Conservation (phyloP, 768 basidiomycete species). For the Clavulina sp. region DNA sequence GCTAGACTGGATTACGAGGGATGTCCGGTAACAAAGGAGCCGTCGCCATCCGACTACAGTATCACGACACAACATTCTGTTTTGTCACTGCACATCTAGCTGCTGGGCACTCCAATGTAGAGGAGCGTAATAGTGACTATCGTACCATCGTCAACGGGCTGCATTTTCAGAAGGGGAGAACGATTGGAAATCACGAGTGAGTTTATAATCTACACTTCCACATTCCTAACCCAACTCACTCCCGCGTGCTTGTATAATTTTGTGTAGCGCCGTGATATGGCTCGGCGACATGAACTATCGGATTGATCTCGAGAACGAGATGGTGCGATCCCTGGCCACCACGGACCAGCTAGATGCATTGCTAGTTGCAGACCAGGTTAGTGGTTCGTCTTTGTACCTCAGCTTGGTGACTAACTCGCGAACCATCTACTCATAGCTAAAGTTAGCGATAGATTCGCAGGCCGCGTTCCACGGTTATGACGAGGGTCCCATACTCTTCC, state of each 20-base stretch:
- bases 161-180: constrained; percentile 80
- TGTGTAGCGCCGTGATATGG: constrained; percentile 76
- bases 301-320: constrained; percentile 69
- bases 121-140: constrained; percentile 86
- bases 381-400: constrained; percentile 11
- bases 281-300: constrained; percentile 93
- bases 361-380: constrained; percentile 71
- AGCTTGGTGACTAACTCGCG: neutral
- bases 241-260: neutral
- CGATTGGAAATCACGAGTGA: constrained; percentile 79
- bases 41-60: constrained; percentile 82
- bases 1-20: constrained; percentile 35
- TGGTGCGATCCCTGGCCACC: constrained; percentile 48
- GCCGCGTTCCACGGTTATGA: constrained; percentile 66
- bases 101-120: constrained; percentile 80
- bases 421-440: constrained; percentile 27
- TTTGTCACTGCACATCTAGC: constrained; percentile 93
- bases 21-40: constrained; percentile 98
- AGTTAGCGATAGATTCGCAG: constrained; percentile 49
- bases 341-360: constrained; percentile 54
- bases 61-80: constrained; percentile 81
- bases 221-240: neutral
- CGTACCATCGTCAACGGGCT: constrained; percentile 68
- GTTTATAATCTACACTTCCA: constrained; percentile 15
- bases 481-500: constrained; percentile 82